Conservation (phyloP, 371 early-diverging fungal species). For the Mortierella sp. region DNA sequence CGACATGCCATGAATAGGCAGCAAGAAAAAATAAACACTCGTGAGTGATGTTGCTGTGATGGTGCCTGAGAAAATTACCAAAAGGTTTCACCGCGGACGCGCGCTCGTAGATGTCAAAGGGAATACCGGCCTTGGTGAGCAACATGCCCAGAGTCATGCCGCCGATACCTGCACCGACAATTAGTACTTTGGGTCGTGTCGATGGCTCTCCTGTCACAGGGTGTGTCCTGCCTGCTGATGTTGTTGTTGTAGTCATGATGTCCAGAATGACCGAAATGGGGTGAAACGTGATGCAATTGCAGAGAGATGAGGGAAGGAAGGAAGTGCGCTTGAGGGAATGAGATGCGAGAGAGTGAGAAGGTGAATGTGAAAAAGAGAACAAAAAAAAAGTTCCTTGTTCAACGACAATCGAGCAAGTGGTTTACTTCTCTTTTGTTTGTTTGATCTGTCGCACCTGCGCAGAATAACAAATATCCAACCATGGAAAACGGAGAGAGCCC, state of each 20-base stretch:
- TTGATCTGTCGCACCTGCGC: too few relatives aligned
- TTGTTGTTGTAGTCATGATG: neutral
- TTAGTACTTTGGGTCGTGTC: constrained; percentile 16
- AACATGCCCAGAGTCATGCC: constrained; percentile 27
- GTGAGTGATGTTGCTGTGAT: constrained; percentile 26
- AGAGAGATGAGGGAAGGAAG: neutral
- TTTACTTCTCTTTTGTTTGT: too few relatives aligned
- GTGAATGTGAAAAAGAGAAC: neutral
- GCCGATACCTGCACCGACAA: constrained; percentile 39
- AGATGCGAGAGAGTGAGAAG: neutral
- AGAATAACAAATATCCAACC: too few relatives aligned
- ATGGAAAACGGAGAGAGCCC: too few relatives aligned
- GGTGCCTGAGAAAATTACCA: constrained; percentile 25
- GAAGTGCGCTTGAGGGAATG: neutral
- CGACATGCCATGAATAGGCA: constrained; percentile 32
- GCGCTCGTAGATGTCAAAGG: constrained; percentile 30
- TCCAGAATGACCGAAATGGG: too few relatives aligned
- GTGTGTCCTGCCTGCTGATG: neutral
- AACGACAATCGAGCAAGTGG: too few relatives aligned
- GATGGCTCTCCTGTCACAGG: neutral
- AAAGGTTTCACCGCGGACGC: constrained; percentile 25
- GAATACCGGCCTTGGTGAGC: constrained; percentile 33
- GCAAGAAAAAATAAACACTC: too few relatives aligned
- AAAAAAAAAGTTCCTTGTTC: too few relatives aligned
- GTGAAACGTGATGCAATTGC: neutral